Base-by-base conservation (phyloP, 2,329 filamentous ascomycete genomes). In the Aspergillus sp. region DNA sequence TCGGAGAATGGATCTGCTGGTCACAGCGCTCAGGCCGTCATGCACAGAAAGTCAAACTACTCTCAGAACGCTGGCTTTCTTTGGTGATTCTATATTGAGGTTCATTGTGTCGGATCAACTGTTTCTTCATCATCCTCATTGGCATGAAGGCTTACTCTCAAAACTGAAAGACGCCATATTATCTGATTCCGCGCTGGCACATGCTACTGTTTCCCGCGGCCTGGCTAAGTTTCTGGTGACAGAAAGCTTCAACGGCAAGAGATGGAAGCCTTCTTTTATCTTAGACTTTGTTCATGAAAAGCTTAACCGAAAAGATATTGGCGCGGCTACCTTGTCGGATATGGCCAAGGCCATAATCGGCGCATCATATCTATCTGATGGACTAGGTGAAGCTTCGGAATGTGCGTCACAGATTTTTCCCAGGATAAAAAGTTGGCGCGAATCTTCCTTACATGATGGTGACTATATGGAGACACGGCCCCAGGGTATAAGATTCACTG, bases 361-460 rank as follows among this genome's bases (percentile, higher is more conserved):
- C 3, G 52, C 52, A 8, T 17, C 52, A 4, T 55, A 49, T 55
- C 6, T 55, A 11, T 17, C 19, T 15, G 37, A n/a, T 8, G 52
- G 52, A 14, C 6, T 55, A 6, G 4, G 7, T 6, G 23, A 41
- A n/a, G 52, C 52, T 19, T 7, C 14, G 5, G 19, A 6, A 27
- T 49, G 35, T 25, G 44, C 35, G 4, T 6, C 19, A 14, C 12
- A 6, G 11, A 40, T 55, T 19, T 8, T 49, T n/a, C 43, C 52
- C 6, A 25, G 6, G 25, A 25, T 25, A 8, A 25, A 25, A 25
- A 25, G 6, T 2, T 25, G 25, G 25, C 25, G 25, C 7, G 52
- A 47, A 19, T 40, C 45, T 14, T 55, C 56, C 7, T n/a, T 59
- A 21, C 21, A 49, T 33, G 53, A 59, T 33, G 52, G 43, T 5